phyloP scores from a whole-genome alignment of 768 basidiomycete genomes.

The Favolaschia claudopus region DNA sequence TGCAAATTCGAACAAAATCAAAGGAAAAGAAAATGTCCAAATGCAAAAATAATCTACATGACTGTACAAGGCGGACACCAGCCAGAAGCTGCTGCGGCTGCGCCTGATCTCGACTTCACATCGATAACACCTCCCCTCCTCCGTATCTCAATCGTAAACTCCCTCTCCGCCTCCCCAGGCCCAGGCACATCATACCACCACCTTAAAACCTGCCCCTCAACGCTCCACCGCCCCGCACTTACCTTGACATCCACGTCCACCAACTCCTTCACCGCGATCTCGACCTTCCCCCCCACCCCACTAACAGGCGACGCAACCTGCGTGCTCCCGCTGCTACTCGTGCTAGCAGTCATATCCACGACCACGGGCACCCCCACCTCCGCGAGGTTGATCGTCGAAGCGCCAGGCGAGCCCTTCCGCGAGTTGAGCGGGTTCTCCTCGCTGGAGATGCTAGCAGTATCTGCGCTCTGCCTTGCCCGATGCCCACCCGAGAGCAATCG shows the following conservation, averaged over 20 bases:
- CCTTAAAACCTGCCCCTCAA: conserved; percentile 56
- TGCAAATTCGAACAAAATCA: no score
- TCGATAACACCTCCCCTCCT: conserved; percentile 39
- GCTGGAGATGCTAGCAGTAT: conserved; percentile 16
- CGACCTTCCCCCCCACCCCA: conserved; percentile 18
- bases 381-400: conserved; percentile 25
- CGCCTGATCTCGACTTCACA: no score
- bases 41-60: no score
- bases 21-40: no score
- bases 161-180: conserved; percentile 37
- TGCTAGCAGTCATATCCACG: conserved; percentile 21
- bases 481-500: conserved; percentile 35
- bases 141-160: conserved; percentile 48
- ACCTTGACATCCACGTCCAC: conserved; percentile 55
- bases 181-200: conserved; percentile 63
- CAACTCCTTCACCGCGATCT: no score
- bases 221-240: conserved; percentile 49
- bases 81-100: not conserved
- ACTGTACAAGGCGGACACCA: no score
- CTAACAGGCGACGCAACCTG: conserved; percentile 21
- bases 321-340: conserved; percentile 25
- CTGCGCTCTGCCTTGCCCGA: conserved; percentile 17
- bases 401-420: conserved; percentile 10
- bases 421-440: not conserved
- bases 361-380: not conserved